These are phyloP conservation scores for Scleroderma citrinum DNA, from an alignment of 768 basidiomycete genomes.

Conservation along the genomic window DNA sequence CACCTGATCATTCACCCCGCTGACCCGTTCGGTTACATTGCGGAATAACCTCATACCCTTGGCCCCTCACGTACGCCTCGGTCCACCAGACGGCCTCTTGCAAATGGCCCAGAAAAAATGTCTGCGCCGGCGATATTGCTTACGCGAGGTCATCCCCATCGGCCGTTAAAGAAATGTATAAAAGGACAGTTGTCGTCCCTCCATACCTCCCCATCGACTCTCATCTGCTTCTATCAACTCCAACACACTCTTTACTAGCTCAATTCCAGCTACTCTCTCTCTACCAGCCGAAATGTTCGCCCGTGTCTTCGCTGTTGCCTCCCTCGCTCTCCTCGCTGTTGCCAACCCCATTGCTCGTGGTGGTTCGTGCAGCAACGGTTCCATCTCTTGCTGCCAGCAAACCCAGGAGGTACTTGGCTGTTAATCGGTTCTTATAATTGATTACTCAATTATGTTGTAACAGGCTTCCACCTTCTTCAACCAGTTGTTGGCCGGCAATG, in stretches of 20 bases:
- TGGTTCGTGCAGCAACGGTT: slow-evolving; percentile 2
- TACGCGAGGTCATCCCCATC: background rate
- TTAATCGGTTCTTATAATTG: too few species aligned
- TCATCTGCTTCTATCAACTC: background rate
- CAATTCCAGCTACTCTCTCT: background rate
- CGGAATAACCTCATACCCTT: too few species aligned
- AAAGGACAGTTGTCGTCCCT: background rate
- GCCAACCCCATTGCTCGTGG: background rate
- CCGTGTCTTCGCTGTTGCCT: slow-evolving; percentile 3
- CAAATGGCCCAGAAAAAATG: background rate
- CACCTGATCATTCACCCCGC: too few species aligned
- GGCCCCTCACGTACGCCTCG: background rate
- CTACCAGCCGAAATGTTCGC: slow-evolving; percentile 1
- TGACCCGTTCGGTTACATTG: too few species aligned
- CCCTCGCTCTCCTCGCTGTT: slow-evolving; percentile 1
- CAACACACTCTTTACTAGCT: background rate
- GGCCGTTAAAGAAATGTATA: background rate
- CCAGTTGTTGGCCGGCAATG: too few species aligned
- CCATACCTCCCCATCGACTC: background rate
- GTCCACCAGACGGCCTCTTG: too few species aligned
- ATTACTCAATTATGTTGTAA: background rate
- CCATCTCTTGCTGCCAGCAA: background rate
- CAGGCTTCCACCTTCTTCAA: background rate
- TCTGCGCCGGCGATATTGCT: background rate
- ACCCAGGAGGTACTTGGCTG: background rate